These are phyloP conservation scores for Pleurotus pulmonarius DNA, from an alignment of 768 basidiomycete genomes.

Conservation along the genomic window DNA sequence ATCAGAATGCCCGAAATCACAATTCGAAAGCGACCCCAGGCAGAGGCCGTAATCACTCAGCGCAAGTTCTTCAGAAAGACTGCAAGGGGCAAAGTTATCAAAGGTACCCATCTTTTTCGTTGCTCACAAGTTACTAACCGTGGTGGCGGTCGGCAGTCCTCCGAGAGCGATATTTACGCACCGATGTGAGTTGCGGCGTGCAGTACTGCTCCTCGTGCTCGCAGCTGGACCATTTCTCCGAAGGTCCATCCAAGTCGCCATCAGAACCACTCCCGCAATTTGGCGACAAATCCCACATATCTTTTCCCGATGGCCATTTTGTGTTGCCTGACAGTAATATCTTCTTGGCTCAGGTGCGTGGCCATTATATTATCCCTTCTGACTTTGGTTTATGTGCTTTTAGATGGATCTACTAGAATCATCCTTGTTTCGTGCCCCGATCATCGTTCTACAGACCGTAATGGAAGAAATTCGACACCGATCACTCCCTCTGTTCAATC, in stretches of 20 bases:
- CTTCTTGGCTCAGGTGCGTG: slow-evolving; percentile 78
- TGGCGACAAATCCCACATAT: slow-evolving; percentile 55
- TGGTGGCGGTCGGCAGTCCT: slow-evolving; percentile 50
- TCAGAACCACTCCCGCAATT: slow-evolving; percentile 49
- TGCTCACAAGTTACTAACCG: neutral
- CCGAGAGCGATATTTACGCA: slow-evolving; percentile 89
- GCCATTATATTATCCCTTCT: slow-evolving; percentile 9
- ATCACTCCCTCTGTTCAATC: slow-evolving; percentile 88
- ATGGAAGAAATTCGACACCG: slow-evolving; percentile 95
- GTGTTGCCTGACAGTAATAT: slow-evolving; percentile 94
- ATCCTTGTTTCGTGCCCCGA: slow-evolving; percentile 65
- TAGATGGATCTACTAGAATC: slow-evolving; percentile 96
- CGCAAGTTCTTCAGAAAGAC: slow-evolving; percentile 98
- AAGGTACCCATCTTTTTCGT: slow-evolving; percentile 55
- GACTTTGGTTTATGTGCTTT: neutral
- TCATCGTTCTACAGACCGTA: slow-evolving; percentile 92
- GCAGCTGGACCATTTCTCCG: neutral
- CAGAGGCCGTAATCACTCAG: slow-evolving; percentile 74
- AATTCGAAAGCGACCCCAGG: slow-evolving; percentile 65
- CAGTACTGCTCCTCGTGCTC: slow-evolving; percentile 63
- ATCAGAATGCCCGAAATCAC: slow-evolving; percentile 53
- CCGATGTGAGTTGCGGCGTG: slow-evolving; percentile 89
- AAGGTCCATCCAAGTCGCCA: slow-evolving; percentile 30
- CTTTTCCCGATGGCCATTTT: slow-evolving; percentile 69
- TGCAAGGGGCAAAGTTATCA: slow-evolving; percentile 87